Base-by-base conservation (phyloP, 176 grass and related monocot genomes). In the Phoenix roebelenii region DNA sequence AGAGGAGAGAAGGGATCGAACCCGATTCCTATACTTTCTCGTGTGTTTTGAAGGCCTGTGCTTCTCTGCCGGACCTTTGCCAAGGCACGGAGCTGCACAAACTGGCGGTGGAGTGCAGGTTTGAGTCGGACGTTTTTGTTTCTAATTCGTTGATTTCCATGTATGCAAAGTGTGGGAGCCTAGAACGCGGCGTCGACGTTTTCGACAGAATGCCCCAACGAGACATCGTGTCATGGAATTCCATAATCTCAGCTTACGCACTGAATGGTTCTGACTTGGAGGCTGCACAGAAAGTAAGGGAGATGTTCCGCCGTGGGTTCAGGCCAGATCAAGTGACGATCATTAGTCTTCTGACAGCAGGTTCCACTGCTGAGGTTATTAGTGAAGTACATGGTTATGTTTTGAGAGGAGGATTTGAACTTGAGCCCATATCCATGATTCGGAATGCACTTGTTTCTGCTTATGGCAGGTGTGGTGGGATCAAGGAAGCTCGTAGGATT, bases 181-280 rank as follows among this genome's bases (percentile, higher is more conserved):
- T 73, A 7, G 70, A 73, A 30, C 7, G 63, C 24, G 28, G 5
- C 12, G 18, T 54, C 50, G 7, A 55, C 18, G 58, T 73, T 18
- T 73, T 73, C 19, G 58, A 73, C 14, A 24, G 50, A 63, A 73
- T 73, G 70, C 20, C 59, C 12, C 70, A 55, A 49, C 58, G 60
- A 48, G 70, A 73, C 5, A 55, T 51, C 5, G 70, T 73, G 17
- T 73, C 70, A 2, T 73, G 70, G 70, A 73, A 60, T 17, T 73
- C 70, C 0, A 54, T 73, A 3, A 49, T 73, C 44, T 73, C 70
- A n/a, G 70, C 59, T 24, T 63, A 54, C 17, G 59, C 19, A 5
- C 1, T 17, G 23, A 23, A 63, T 54, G 70, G 59, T 1, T 48
- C 25, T 22, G 5, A 55, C 12, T n/a, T n/a, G 4, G 59, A 63